Evolutionary conservation across 164 flowering plant species (phyloP).

Genomic region (Protea cynaroides): DNA sequence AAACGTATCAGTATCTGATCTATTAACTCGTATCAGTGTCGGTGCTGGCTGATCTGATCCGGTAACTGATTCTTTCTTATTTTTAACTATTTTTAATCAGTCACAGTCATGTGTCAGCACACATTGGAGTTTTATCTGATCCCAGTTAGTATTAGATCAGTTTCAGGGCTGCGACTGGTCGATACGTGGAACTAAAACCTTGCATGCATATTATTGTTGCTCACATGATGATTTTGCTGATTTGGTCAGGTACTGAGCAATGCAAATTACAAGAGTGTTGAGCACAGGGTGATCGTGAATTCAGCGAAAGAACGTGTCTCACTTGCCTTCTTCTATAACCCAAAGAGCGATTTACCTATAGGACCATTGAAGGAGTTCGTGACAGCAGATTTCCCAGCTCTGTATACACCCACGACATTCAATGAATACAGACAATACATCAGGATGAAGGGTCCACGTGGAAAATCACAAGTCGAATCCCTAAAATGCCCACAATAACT

Average conservation of each 20-base stretch:
- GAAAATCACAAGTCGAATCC: slow-evolving; percentile 65
- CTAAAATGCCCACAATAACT: slow-evolving; percentile 12
- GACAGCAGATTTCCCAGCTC: slow-evolving; percentile 35
- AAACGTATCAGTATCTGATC: no score
- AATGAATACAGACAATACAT: slow-evolving; percentile 56
- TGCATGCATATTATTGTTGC: neutral
- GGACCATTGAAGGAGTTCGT: slow-evolving; percentile 50
- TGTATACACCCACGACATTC: slow-evolving; percentile 52
- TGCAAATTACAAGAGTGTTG: slow-evolving; percentile 68
- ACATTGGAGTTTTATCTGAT: no score
- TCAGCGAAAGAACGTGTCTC: slow-evolving; percentile 53
- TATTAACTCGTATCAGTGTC: no score
- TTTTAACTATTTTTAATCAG: no score
- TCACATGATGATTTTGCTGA: neutral
- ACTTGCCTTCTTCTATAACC: slow-evolving; percentile 74
- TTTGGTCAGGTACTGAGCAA: slow-evolving; percentile 55
- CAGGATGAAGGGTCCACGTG: slow-evolving; percentile 57
- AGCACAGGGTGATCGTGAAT: slow-evolving; percentile 66
- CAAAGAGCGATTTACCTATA: slow-evolving; percentile 46
- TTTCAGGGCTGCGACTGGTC: no score
- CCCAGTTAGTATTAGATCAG: no score
- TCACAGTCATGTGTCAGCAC: no score
- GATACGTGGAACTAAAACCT: no score
- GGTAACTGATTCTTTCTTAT: no score
- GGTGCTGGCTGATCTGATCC: no score